Evolutionary conservation across 1,139 yeast species (phyloP), one percentile per base, ranked within the genome.

Genomic region (Maudiozyma humilis): DNA sequence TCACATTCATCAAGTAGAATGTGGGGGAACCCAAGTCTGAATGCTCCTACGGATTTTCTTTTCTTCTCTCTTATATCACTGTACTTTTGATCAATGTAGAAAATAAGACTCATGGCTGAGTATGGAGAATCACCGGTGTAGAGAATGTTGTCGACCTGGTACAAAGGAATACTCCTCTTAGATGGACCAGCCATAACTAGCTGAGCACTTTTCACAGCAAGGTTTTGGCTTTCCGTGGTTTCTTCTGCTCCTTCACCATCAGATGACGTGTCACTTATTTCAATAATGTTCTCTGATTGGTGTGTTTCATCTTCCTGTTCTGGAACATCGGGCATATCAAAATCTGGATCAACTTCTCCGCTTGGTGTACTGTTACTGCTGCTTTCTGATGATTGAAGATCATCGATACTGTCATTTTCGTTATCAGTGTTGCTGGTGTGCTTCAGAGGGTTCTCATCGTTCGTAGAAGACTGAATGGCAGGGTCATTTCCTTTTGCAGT

Each of bases 1-100:
- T 53, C 53, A 3, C 56, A 47, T 41, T 56, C 60, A 13, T 36
- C 43, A 4, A 36, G 25, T 4, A 40, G 20, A 14, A 35, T 27
- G 18, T 31, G 36, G 5, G 45, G 45, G 10, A 39, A 27, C 13
- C 38, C 45, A 15, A 43, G n/a, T 13, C 4, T 19, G 15, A 17
- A 38, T 6, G 31, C 19, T 12, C 15, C 3, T 2, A 13, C 16
- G 6, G 36, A n/a, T 14, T 14, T 34, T 13, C 13, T 19, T 4
- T 20, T 17, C 2, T 7, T 18, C 6, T 30, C 20, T n/a, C 31
- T 29, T 4, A 23, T 31, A 19, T 36, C 25, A 15, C 39, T 36
- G 23, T 37, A 42, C 31, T 38, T 42, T 27, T 23, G 32, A 19
- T 33, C 20, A 10, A 42, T 20, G 13, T 15, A 29, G 6, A 25